These are phyloP conservation scores for Phytophthora pluvialis DNA, from an alignment of 352 stramenopile species.

Conservation along the genomic window DNA sequence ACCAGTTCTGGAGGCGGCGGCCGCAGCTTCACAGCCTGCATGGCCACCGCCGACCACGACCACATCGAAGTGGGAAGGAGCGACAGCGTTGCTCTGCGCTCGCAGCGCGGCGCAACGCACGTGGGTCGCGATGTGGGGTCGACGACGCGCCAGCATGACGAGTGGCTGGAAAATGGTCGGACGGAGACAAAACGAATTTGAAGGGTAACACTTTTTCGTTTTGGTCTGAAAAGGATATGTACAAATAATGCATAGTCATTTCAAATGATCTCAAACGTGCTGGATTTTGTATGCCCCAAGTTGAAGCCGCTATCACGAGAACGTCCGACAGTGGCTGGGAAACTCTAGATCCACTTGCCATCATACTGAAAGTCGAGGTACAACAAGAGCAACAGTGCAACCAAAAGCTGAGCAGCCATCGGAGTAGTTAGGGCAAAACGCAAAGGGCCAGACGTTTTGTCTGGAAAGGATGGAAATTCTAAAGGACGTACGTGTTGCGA, in stretches of 20 bases:
- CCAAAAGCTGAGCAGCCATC: too few species aligned
- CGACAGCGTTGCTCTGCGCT: slow-evolving; percentile 14
- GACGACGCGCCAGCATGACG: slow-evolving; percentile 34
- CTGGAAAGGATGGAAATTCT: too few species aligned
- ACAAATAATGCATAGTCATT: neutral
- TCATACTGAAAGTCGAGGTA: too few species aligned
- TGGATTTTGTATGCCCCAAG: slow-evolving; percentile 16
- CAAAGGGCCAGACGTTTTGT: too few species aligned
- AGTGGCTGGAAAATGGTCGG: slow-evolving; percentile 33
- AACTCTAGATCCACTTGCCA: too few species aligned
- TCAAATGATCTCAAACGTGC: neutral
- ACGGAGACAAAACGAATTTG: slow-evolving; percentile 5
- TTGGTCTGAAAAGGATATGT: neutral
- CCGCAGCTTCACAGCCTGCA: slow-evolving; percentile 65
- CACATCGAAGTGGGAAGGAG: slow-evolving; percentile 49
- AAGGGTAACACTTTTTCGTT: neutral
- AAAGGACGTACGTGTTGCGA: too few species aligned
- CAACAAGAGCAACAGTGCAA: too few species aligned
- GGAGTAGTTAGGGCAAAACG: too few species aligned
- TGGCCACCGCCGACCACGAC: slow-evolving; percentile 69
- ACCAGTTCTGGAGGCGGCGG: slow-evolving; percentile 59
- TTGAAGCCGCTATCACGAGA: slow-evolving; percentile 5
- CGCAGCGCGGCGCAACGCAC: slow-evolving; percentile 25
- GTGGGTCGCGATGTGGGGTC: slow-evolving; percentile 5
- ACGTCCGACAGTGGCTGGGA: too few species aligned